phyloP scores from a whole-genome alignment of 345 rosid genomes.

The Hibiscus syriacus region DNA sequence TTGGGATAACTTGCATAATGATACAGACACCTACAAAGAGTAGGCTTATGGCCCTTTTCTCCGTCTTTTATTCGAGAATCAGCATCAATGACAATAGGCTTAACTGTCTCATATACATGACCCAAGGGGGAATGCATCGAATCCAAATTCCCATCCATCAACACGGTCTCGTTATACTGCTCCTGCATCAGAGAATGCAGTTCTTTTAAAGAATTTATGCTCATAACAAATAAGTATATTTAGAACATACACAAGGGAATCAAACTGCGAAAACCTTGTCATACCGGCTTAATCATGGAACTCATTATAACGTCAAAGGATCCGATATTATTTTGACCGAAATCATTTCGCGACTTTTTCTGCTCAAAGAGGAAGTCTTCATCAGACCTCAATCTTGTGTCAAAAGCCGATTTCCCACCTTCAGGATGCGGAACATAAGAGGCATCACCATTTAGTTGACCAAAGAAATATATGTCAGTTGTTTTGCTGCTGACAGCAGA shows the following conservation, averaged over 20 bases:
- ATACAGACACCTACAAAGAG: slow-evolving; percentile 9
- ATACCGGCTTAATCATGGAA: slow-evolving; percentile 64
- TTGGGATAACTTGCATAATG: slow-evolving; percentile 1
- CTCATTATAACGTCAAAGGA: slow-evolving; percentile 62
- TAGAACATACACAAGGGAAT: neutral
- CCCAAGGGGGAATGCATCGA: slow-evolving; percentile 44
- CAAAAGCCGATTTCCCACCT: slow-evolving; percentile 28
- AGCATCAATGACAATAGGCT: neutral
- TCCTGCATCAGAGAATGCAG: slow-evolving; percentile 34
- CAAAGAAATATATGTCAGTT: slow-evolving; percentile 26
- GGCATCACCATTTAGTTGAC: slow-evolving; percentile 27
- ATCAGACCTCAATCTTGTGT: slow-evolving; percentile 29
- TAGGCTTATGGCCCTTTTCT: neutral
- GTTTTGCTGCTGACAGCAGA: slow-evolving; percentile 19
- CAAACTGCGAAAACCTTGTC: neutral
- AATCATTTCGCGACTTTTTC: slow-evolving; percentile 35
- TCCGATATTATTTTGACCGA: slow-evolving; percentile 37
- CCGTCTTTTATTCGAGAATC: slow-evolving; percentile 10
- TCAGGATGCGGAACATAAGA: slow-evolving; percentile 27
- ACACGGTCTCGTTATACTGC: slow-evolving; percentile 25
- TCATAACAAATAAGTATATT: neutral
- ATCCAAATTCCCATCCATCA: slow-evolving; percentile 48
- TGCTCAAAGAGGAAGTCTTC: slow-evolving; percentile 35
- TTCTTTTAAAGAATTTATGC: neutral
- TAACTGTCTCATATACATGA: slow-evolving; percentile 32